Conservation (phyloP, 2,329 filamentous ascomycete species). For the Tricladium varicosporioides region DNA sequence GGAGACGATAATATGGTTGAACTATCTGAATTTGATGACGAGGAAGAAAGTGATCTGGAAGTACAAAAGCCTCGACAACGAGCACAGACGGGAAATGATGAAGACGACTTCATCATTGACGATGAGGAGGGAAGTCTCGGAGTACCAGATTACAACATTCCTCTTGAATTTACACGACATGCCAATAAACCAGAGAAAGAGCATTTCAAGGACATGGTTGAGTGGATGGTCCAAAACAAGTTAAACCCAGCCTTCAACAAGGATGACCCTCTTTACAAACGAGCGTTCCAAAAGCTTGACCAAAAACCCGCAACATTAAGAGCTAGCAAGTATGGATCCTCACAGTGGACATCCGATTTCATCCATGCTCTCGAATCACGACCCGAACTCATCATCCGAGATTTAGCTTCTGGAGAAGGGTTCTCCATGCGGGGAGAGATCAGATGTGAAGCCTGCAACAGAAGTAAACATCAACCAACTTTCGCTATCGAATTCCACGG, state of each 20-base stretch:
- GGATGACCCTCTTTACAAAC: constrained; percentile 60
- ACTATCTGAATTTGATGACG: constrained; percentile 51
- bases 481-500: constrained; percentile 63
- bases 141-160: constrained; percentile 55
- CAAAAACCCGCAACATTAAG: constrained; percentile 65
- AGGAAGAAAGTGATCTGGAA: constrained; percentile 34
- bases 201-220: constrained; percentile 70
- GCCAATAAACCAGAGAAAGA: constrained; percentile 65
- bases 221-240: constrained; percentile 80
- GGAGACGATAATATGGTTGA: constrained; percentile 28
- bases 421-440: constrained; percentile 40
- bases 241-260: constrained; percentile 69
- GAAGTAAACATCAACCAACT: constrained; percentile 65
- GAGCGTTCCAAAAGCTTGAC: constrained; percentile 70
- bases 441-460: constrained; percentile 58
- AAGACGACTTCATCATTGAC: constrained; percentile 57
- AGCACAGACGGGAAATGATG: constrained; percentile 22
- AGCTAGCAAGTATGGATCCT: constrained; percentile 68
- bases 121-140: constrained; percentile 59
- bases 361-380: constrained; percentile 62
- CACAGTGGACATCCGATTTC: constrained; percentile 68
- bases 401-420: constrained; percentile 36
- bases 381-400: constrained; percentile 48
- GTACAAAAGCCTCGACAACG: constrained; percentile 8
- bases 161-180: constrained; percentile 67